These are phyloP conservation scores for Amyloporia xantha DNA, from an alignment of 768 basidiomycete species.

Conservation along the genomic window DNA sequence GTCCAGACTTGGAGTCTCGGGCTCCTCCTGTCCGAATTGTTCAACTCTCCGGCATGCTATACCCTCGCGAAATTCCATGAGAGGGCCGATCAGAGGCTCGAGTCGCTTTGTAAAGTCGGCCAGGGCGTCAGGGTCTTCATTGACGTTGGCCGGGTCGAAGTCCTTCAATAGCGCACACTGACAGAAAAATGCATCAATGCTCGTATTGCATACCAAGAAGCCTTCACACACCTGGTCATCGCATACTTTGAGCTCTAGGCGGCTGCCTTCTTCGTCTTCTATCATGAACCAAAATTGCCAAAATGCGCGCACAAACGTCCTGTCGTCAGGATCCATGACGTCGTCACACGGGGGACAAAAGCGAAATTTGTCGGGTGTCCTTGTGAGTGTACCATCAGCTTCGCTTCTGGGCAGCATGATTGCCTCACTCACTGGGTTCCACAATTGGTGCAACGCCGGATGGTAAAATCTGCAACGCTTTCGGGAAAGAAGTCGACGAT, in stretches of 20 bases:
- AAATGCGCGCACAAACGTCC: slow-evolving; percentile 29
- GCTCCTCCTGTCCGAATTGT: background rate
- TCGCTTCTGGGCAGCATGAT: background rate
- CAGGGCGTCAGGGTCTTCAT: slow-evolving; percentile 32
- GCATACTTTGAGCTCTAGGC: slow-evolving; percentile 41
- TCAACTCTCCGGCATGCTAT: slow-evolving; percentile 7
- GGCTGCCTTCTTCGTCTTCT: slow-evolving; percentile 40
- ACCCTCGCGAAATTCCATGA: slow-evolving; percentile 34
- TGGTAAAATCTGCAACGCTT: slow-evolving; percentile 39
- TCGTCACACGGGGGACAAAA: slow-evolving; percentile 48
- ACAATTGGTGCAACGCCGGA: slow-evolving; percentile 48
- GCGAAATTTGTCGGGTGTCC: slow-evolving; percentile 35
- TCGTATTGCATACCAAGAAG: background rate
- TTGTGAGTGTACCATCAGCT: slow-evolving; percentile 18
- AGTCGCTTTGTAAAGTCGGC: slow-evolving; percentile 35
- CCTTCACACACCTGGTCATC: slow-evolving; percentile 35
- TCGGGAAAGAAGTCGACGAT: slow-evolving; percentile 52
- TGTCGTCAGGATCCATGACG: slow-evolving; percentile 38
- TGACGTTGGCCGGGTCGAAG: slow-evolving; percentile 37
- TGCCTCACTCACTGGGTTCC: slow-evolving; percentile 37
- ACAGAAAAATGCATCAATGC: background rate
- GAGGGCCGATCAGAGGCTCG: slow-evolving; percentile 40
- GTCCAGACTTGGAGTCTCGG: slow-evolving; percentile 6
- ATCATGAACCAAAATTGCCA: slow-evolving; percentile 46
- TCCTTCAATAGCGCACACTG: slow-evolving; percentile 32